Conservation (phyloP, 2,329 filamentous ascomycete genomes). For the Colletotrichum gigasporum region DNA sequence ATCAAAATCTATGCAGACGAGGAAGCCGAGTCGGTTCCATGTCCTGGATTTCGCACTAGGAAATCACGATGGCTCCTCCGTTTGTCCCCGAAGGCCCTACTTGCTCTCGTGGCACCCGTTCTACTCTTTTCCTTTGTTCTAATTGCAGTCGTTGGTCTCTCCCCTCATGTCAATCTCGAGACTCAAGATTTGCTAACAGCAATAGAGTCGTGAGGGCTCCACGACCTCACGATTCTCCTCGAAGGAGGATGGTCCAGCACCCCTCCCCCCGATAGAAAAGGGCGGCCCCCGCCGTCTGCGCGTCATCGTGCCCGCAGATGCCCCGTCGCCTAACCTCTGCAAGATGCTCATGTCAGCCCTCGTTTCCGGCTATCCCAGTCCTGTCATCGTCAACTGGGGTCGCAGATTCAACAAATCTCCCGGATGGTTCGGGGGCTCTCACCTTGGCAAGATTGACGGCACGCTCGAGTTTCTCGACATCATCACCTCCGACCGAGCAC, state of each 20-base stretch:
- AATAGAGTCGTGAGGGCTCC: background rate
- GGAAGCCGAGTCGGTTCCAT: background rate
- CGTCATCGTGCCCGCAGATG: constrained; percentile 39
- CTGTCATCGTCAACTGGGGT: constrained; percentile 40
- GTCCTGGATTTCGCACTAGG: background rate
- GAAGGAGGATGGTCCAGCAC: background rate
- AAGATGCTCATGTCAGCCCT: constrained; percentile 42
- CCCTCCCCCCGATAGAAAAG: background rate
- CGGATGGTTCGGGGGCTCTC: constrained; percentile 36
- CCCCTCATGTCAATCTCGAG: background rate
- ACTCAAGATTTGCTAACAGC: background rate
- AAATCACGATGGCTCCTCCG: background rate
- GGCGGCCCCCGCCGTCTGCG: constrained; percentile 33
- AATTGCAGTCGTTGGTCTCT: background rate
- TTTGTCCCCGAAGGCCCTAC: background rate
- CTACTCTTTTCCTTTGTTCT: constrained; percentile 3
- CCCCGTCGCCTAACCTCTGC: constrained; percentile 38
- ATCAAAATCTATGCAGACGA: constrained; percentile 1
- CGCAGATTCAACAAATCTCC: constrained; percentile 31
- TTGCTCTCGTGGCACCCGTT: background rate
- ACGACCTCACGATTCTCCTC: background rate
- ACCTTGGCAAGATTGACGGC: constrained; percentile 40
- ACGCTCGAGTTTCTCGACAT: constrained; percentile 37
- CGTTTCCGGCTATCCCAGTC: constrained; percentile 40
- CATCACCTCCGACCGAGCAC: constrained; percentile 14